Evolutionary conservation across 176 grass and related monocot species (phyloP), one percentile per base, ranked within the genome.

Genomic region (Tillandsia leiboldiana): DNA sequence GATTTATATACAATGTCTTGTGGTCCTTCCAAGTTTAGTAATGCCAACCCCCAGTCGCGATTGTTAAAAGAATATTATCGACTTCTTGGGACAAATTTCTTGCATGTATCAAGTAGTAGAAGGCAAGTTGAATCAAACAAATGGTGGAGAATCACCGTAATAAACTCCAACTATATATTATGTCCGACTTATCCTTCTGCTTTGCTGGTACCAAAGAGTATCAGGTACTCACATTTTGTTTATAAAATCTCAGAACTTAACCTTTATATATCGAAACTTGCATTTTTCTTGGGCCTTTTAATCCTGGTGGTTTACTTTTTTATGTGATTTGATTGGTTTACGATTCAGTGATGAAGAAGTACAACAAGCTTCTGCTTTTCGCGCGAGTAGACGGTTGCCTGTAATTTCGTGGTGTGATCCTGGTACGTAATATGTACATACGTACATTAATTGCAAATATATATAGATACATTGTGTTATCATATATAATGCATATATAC

Each of bases 331-430:
- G 52, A 48, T 15, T 33, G 50, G 9, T 70, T 70, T 12, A 66
- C 33, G 4, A 42, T 42, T 66, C 72, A 97, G 94, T 66, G 94
- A 97, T 77, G 94, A 93, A 90, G 94, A 97, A 80, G 69, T 97
- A 75, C 79, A 83, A 23, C 89, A 93, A 83, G 86, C 90, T 83
- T 88, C 94, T 68, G 78, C 77, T 73, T 97, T 97, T 72, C 89
- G 94, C 65, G 80, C 89, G 2, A 84, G 89, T 22, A 93, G 73
- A 64, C 86, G 94, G 12, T 83, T 97, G 51, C 94, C 94, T 82
- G 87, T 87, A 79, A 90, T 97, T 82, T 97, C 89, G 28, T 97
- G 94, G 94, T 90, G 89, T 72, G 70, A 93, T 75, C 84, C 82
- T 71, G 81, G 94, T 93, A 84, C 11, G 80, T 63, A 23, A 61